Base-by-base conservation (phyloP, 176 grass and related monocot genomes). In the Lolium rigidum region DNA sequence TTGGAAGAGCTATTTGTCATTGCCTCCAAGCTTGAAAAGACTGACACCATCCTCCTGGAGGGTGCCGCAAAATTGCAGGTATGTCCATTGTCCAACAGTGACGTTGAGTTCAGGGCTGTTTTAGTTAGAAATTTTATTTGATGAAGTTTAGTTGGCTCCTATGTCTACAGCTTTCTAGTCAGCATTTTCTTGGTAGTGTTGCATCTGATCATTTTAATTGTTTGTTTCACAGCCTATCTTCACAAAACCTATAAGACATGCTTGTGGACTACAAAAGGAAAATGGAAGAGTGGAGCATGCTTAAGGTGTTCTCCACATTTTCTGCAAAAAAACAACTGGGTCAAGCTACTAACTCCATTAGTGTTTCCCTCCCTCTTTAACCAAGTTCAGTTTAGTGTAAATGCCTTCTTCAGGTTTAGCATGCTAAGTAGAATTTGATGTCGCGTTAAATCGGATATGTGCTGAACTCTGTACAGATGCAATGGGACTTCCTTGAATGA, bases 21-120 rank as follows among this genome's bases (percentile, higher is more conserved):
- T 95, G 63, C 88, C 93, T 14, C 90, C 90, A 79, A 90, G 73
- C 79, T 88, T 95, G 76, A 92, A 90, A 76, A 90, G 48, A 58
- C 51, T 84, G 79, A 61, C 6, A 20, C 12, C 52, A 76, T 82
- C 80, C 60, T 64, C 74, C 74, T 92, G 93, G 93, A 80, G 86
- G 60, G 88, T 89, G 44, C 90, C 93, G n/a, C 88, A 90, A 82
- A 95, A 95, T 89, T 95, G 93, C 91, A 95, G 93, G 88, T 95
- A 90, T 77, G 20, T 41, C 4, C 25, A 75, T 74, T 77, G 20
- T 41, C 4, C 25, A 75, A 62, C 44, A 31, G 9, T 84, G 62
- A 47, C 13, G 24, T 55, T 80, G 5, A 11, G 25, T 43, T 61
- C 58, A 64, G 6, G 20, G 54, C 25, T n/a, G 13, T 60, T 76